phyloP scores from a whole-genome alignment of 257 asterid species.

The Solanum commersonii region DNA sequence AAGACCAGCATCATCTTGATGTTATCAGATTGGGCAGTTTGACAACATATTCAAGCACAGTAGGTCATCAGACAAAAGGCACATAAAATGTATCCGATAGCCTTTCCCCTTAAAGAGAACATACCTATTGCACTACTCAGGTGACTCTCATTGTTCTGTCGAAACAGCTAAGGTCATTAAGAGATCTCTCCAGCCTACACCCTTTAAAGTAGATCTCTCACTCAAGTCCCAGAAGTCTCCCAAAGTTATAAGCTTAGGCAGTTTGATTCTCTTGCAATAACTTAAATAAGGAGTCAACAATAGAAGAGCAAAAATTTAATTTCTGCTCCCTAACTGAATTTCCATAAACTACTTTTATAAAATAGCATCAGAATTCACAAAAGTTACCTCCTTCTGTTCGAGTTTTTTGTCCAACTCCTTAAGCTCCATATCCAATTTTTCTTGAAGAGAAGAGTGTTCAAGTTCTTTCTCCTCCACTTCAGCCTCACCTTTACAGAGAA shows the following conservation, averaged over 20 bases:
- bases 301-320: background rate
- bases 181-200: background rate
- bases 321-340: background rate
- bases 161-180: background rate
- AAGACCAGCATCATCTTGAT: background rate
- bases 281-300: background rate
- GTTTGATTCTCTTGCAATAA: background rate
- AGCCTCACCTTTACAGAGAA: constrained; percentile 36
- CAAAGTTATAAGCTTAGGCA: background rate
- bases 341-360: background rate
- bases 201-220: background rate
- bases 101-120: background rate
- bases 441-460: constrained; percentile 90
- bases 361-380: background rate
- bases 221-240: background rate
- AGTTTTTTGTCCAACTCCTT: constrained; percentile 83
- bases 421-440: constrained; percentile 72
- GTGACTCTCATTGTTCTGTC: background rate
- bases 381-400: constrained; percentile 81
- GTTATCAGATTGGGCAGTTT: background rate
- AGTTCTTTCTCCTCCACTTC: constrained; percentile 82
- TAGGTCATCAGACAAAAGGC: background rate
- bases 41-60: background rate
- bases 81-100: background rate
- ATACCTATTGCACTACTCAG: background rate